phyloP scores from a whole-genome alignment of 345 rosid species.

The Linum trigynum region DNA sequence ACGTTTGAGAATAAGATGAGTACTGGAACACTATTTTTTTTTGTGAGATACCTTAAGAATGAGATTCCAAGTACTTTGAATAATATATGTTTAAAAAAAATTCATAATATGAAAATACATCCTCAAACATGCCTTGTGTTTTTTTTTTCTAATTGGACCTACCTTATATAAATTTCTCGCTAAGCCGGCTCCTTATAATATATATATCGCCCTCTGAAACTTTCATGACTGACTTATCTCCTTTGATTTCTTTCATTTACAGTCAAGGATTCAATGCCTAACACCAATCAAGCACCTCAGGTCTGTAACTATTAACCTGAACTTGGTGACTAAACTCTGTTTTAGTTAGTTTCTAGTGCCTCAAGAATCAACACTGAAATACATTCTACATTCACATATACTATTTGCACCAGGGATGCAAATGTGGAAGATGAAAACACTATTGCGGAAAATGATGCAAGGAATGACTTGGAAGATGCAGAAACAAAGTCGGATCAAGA shows the following conservation, averaged over 20 bases:
- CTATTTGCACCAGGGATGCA: constrained; percentile 24
- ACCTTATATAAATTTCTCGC: no score
- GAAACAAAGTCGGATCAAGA: constrained; percentile 28
- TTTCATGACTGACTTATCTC: not conserved
- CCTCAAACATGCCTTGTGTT: no score
- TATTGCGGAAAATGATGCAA: constrained; percentile 9
- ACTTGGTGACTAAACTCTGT: not conserved
- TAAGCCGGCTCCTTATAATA: no score
- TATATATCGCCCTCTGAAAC: not conserved
- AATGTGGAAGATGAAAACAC: constrained; percentile 23
- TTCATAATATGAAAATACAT: no score
- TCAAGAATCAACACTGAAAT: not conserved
- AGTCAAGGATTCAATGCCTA: constrained; percentile 42
- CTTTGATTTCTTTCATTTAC: constrained; percentile 16
- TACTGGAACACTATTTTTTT: no score
- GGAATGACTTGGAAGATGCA: constrained; percentile 13
- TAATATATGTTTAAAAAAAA: no score
- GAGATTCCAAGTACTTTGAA: no score
- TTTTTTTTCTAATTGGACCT: no score
- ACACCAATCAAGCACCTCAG: constrained; percentile 36
- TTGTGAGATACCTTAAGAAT: no score
- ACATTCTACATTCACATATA: not conserved
- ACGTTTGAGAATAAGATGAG: no score
- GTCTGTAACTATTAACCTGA: constrained; percentile 13
- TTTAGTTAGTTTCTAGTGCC: not conserved